Evolutionary conservation across 2,329 filamentous ascomycete species (phyloP), one percentile per base, ranked within the genome.

Genomic region (Ophiostoma australiae): DNA sequence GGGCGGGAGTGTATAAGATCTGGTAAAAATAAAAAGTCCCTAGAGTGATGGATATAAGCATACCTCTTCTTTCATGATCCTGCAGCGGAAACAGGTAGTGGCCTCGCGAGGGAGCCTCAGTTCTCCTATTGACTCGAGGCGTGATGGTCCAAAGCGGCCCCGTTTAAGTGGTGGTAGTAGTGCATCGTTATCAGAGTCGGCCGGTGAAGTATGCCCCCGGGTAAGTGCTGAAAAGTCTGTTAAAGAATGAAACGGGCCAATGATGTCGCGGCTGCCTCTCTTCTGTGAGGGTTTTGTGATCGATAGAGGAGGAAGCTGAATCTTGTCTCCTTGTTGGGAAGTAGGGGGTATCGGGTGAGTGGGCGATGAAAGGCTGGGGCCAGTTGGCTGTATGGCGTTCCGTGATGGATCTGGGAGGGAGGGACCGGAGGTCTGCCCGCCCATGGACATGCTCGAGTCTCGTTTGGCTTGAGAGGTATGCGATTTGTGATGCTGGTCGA

Each of bases 71-170:
- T 81, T 82, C 41, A 80, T 76, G 10, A 82, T 78, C 75, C 80
- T 83, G 75, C 86, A 88, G 61, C 84, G 83, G 58, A 87, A 79
- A 75, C 86, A 87, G 17, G 82, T 80, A 20, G 81, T 81, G 20
- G 80, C 77, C 48, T 84, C 82, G 55, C 80, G 82, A 23, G 84
- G 79, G 10, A 87, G 79, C 58, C 81, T 81, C 4, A 88, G 80
- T 76, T 87, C 86, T 61, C 83, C 85, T 66, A 88, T 87, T 23
- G 86, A 87, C 75, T 87, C 82, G 1, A 88, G 78, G 33, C 84
- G 82, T 52, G 84, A 82, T 73, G 85, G 84, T 3, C 83, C 84
- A 39, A 84, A 81, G 63, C 84, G 81, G 70, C 82, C 85, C 73
- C 82, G 80, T 76, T 87, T 87, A 70, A 87, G 75, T 4, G 86